Percentiles rank a stretch among this genome's conserved stretches.
phyloP scores from a whole-genome alignment of 108 stramenopile genomes.

The Parmales sp. region DNA sequence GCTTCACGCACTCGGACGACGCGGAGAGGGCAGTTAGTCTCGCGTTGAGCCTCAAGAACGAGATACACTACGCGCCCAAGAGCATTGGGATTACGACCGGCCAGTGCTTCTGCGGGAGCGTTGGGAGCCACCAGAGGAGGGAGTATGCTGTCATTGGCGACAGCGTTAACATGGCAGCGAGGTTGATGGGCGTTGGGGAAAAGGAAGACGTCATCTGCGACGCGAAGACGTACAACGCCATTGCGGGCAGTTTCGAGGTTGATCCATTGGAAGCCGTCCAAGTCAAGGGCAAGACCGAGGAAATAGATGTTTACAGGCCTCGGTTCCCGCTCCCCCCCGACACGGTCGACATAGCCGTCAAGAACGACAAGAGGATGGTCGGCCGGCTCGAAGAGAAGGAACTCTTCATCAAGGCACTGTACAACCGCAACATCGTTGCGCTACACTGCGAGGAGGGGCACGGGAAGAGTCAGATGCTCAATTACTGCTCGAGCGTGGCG shows the following conservation, averaged over 20 bases:
- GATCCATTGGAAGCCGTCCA: conserved; percentile 18
- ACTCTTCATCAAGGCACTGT: background rate
- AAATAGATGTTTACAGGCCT: conserved; percentile 32
- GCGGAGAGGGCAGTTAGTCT: conserved; percentile 27
- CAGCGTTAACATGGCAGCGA: conserved; percentile 41
- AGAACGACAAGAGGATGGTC: background rate
- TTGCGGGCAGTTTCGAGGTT: conserved; percentile 19
- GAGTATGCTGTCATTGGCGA: conserved; percentile 51
- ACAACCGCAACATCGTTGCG: background rate
- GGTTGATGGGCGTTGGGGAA: conserved; percentile 37
- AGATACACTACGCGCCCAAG: conserved; percentile 12
- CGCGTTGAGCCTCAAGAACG: conserved; percentile 21
- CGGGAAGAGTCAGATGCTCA: background rate
- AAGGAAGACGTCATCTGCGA: background rate
- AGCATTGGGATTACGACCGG: conserved; percentile 46
- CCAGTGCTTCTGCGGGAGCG: conserved; percentile 43
- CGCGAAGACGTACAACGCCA: background rate
- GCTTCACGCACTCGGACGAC: conserved; percentile 35
- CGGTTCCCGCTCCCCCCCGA: background rate
- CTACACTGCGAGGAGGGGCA: background rate
- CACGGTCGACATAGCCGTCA: background rate
- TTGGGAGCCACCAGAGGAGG: conserved; percentile 33
- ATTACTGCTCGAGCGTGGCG: background rate
- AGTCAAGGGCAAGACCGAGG: conserved; percentile 38
- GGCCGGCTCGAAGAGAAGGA: background rate